Base-by-base conservation (phyloP, 164 flowering plant genomes). In the Buxus sempervirens region DNA sequence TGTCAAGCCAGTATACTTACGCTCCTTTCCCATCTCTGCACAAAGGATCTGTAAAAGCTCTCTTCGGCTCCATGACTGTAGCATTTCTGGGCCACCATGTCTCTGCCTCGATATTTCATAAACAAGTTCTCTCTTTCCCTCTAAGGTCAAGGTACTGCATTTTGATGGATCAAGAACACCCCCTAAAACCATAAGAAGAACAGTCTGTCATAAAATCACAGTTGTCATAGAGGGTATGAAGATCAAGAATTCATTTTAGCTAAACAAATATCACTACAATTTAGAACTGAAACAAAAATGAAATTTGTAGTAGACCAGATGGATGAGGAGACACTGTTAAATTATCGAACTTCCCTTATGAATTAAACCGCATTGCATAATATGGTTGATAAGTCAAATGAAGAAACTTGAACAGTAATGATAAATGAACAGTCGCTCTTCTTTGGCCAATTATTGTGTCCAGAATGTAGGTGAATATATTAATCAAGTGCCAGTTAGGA, bases 11-110 rank as follows among this genome's bases (percentile, higher is more conserved):
- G 97, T 89, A 63, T 86, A 95, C 73, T 95, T 95, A 72, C 99
- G 83, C 69, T 95, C 99, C 74, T 92, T 92, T 62, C 99, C 99
- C 85, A 86, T 82, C 77, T 90, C 97, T 51, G 85, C 89, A 79
- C 99, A 92, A 38, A 92, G 82, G 62, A 95, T 82, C 75, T 89
- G 82, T 25, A 95, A 58, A 81, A 95, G 88, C 66, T 95, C 99
- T 64, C 86, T 88, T 36, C 96, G 90, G 72, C 90, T 92, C 90
- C 95, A 92, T 69, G 91, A 76, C 68, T 86, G 90, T 27, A 95
- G 79, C 65, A 85, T 64, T 71, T 90, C 93, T 53, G 86, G 73
- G 45, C 94, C 96, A 76, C 84, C 88, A 66, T 83, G 70, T 0
- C 91, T 61, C 81, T 83, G 81, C 64, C 89, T 78, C 38, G 96